Evolutionary conservation across 2,329 filamentous ascomycete species (phyloP), one percentile per base, ranked within the genome.

Genomic region (Fusarium veterinarium): DNA sequence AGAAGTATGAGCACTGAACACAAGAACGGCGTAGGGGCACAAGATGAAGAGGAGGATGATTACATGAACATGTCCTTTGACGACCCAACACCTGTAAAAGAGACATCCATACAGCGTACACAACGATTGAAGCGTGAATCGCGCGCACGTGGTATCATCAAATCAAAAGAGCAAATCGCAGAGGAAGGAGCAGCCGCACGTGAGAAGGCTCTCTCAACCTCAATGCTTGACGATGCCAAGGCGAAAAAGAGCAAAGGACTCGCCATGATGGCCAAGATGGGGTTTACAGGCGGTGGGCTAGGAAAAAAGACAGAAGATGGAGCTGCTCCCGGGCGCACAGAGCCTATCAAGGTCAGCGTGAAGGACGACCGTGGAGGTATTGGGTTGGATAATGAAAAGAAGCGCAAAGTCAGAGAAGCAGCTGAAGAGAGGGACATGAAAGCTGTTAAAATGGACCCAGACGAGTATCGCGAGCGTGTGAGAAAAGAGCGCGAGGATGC

Each of bases 51-150:
- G 25, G 93, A 95, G 71, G 95, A 98, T 72, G 96, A 99, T 82
- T 98, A 99, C 86, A 97, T 99, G 93, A 94, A 92, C 76, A 98
- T 99, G 95, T 87, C 91, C 19, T 95, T 99, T 79, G 87, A 89
- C 23, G 93, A 97, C 33, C 79, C 88, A 83, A 77, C 86, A 80
- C 80, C 89, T 83, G 81, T 84, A 83, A 80, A 77, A 73, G 86
- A 89, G 76, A 86, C 86, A 3, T 90, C 87, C 3, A 79, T 89
- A 19, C 87, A 89, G 76, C 85, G 88, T n/a, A 84, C 85, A 11
- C 81, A 84, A 71, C 86, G 86, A 12, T 83, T 87, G 33, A 85
- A 86, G 75, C 87, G 86, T 76, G 88, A 94, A 82, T 90, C 91
- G 60, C 92, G 93, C 81, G 89, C 88, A 59, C 89, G 91, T 72